Conservation (phyloP, 306 rosid genomes). For the Glycine soja region DNA sequence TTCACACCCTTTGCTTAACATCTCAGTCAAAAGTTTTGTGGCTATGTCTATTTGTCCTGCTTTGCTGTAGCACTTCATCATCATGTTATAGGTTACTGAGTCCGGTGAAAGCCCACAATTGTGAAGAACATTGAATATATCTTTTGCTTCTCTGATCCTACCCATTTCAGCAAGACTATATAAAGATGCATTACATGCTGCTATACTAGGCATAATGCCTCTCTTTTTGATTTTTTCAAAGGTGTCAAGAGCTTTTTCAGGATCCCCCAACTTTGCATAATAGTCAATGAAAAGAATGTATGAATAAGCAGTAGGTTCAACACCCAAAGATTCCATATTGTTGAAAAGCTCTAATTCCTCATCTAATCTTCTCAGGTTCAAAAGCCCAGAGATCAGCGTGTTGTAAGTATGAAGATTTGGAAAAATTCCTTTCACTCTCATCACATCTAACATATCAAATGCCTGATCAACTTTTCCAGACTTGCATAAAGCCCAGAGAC, state of each 20-base stretch:
- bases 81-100: slow-evolving; percentile 83
- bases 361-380: slow-evolving; percentile 67
- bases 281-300: slow-evolving; percentile 88
- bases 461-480: slow-evolving; percentile 74
- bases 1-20: slow-evolving; percentile 76
- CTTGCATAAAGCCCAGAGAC: slow-evolving; percentile 87
- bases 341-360: slow-evolving; percentile 76
- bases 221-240: slow-evolving; percentile 78
- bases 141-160: slow-evolving; percentile 76
- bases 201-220: slow-evolving; percentile 85
- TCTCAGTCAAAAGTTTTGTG: slow-evolving; percentile 67
- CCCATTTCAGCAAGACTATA: slow-evolving; percentile 83
- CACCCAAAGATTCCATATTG: slow-evolving; percentile 75
- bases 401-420: slow-evolving; percentile 95
- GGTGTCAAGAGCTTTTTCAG: slow-evolving; percentile 77
- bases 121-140: slow-evolving; percentile 70
- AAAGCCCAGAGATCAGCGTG: slow-evolving; percentile 79
- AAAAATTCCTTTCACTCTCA: slow-evolving; percentile 67
- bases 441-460: slow-evolving; percentile 65
- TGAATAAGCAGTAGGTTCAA: slow-evolving; percentile 78
- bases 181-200: slow-evolving; percentile 87
- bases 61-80: slow-evolving; percentile 95
- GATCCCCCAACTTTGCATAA: slow-evolving; percentile 85
- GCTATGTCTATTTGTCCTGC: slow-evolving; percentile 86
- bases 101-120: slow-evolving; percentile 84